Evolutionary conservation across 306 rosid genomes (phyloP), one percentile per base, ranked within the genome.

Genomic region (Cicer judaicum): DNA sequence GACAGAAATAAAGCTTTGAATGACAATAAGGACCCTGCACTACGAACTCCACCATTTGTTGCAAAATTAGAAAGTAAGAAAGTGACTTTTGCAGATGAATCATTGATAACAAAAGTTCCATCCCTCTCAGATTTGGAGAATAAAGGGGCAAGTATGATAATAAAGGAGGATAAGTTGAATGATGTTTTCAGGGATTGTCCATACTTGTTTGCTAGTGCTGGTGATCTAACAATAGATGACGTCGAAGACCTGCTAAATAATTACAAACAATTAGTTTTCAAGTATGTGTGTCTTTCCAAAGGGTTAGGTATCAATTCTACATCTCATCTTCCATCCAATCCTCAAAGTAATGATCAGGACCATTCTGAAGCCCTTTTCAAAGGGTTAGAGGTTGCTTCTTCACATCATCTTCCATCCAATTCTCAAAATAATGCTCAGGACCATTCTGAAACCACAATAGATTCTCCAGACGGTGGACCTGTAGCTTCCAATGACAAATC

Each of bases 41-140:
- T 60, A 56, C 87, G 49, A 39, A 74, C 81, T 56, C 84, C 79
- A 47, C 69, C 88, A 34, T 76, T 91, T 65, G 87, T 66, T 55
- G 59, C 67, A 61, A 93, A 73, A 77, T 78, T 89, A 21, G 79
- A 73, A 75, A 66, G 66, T 38, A 80, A 81, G 79, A 82, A 83
- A 75, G 85, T 78, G 74, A 76, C 82, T 12, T 53, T 73, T 72
- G 79, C 75, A 39, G 88, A 86, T 57, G 79, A 82, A 73, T 84
- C 43, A 68, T 72, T 73, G 36, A 81, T 88, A 19, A 29, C 81
- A 41, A 84, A 90, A 78, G 84, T 81, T 82, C 92, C 91, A 54
- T 90, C 98, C 72, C 96, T 92, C 82, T 85, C 93, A 1, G 97
- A 92, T 84, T 83, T 95, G 90, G 99, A 95, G 84, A 85, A 85